Conservation (phyloP, 192 early-diverging fungal genomes). For the Coemansia asiatica region DNA sequence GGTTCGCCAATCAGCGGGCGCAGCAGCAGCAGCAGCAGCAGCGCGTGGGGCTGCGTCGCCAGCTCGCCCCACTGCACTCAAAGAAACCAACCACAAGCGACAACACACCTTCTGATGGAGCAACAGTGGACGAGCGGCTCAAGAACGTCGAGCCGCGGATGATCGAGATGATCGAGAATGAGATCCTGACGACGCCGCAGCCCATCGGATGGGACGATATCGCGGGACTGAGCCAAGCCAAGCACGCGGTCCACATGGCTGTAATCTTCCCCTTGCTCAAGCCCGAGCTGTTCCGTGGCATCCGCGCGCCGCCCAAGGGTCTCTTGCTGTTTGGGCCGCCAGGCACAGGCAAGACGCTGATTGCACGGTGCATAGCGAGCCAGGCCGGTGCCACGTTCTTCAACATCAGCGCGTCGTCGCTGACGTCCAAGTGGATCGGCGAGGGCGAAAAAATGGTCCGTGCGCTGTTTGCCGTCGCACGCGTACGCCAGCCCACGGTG, state of each 20-base stretch:
- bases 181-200: conserved; percentile 69
- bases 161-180: conserved; percentile 87
- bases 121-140: conserved; percentile 66
- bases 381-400: conserved; percentile 90
- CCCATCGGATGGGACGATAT: conserved; percentile 81
- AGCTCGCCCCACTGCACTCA: conserved; percentile 21
- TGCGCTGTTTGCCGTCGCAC: conserved; percentile 86
- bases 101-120: not conserved
- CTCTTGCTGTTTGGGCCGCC: conserved; percentile 89
- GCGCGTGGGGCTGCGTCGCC: conserved; percentile 1
- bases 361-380: conserved; percentile 85
- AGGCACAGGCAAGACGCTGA: conserved; percentile 80
- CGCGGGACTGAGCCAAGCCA: conserved; percentile 80
- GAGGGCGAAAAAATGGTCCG: conserved; percentile 95
- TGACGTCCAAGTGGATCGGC: conserved; percentile 94
- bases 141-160: conserved; percentile 84
- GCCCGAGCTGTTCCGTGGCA: conserved; percentile 83
- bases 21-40: conserved; percentile 3
- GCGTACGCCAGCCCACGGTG: conserved; percentile 82
- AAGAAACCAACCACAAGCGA: conserved; percentile 15
- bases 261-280: conserved; percentile 80
- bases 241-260: conserved; percentile 73
- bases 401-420: conserved; percentile 82
- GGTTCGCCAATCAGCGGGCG: conserved; percentile 2
- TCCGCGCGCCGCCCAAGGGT: conserved; percentile 79